These are phyloP conservation scores for Colletotrichum horii DNA, from an alignment of 2,329 filamentous ascomycete genomes.

Conservation along the genomic window DNA sequence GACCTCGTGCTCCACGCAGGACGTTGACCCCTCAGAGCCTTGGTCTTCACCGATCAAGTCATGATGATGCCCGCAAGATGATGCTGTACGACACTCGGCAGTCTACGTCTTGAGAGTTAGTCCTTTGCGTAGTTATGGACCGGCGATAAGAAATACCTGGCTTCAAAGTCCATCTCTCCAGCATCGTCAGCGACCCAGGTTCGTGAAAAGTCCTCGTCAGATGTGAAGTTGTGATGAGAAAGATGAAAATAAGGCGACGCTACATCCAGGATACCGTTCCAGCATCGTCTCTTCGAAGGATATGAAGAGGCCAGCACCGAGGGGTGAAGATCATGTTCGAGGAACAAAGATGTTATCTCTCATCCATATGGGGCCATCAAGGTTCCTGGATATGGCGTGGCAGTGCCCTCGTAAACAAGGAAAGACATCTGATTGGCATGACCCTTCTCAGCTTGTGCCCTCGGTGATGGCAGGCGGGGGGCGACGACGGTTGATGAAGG, in stretches of 20 bases:
- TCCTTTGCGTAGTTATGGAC: not conserved
- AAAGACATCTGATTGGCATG: not conserved
- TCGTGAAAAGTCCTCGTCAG: not conserved
- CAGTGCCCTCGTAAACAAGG: not conserved
- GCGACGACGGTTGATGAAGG: not conserved
- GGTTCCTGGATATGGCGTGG: not conserved
- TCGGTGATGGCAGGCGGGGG: not conserved
- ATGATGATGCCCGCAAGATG: not conserved
- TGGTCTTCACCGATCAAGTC: not conserved
- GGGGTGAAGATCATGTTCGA: not conserved
- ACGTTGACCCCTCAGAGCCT: not conserved
- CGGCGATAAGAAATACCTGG: not conserved
- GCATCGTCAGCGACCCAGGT: not conserved
- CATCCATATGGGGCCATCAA: not conserved
- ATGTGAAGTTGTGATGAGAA: not conserved
- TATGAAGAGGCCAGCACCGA: not conserved
- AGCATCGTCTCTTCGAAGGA: not conserved
- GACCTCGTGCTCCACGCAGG: not conserved
- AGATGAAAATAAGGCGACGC: not conserved
- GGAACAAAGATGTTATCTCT: not conserved
- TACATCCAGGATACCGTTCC: not conserved
- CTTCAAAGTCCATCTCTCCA: not conserved
- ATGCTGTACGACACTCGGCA: not conserved
- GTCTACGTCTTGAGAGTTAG: not conserved
- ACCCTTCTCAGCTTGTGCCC: not conserved